Base-by-base conservation (phyloP, 2,329 filamentous ascomycete genomes). In the Venturia nashicola region DNA sequence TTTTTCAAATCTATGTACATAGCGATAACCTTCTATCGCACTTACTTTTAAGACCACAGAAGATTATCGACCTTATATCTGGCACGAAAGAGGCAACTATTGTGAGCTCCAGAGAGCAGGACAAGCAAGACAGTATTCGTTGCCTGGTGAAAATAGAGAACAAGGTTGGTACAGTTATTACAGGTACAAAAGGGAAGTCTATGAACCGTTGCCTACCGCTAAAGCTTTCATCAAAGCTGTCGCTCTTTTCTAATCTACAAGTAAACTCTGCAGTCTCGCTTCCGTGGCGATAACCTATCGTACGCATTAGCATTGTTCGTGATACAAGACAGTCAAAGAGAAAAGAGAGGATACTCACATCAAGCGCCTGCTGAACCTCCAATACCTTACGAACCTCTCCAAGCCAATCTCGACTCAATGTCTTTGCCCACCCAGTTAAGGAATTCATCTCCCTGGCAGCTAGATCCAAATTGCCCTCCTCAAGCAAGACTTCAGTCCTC, bases 361-460 rank as follows among this genome's bases (percentile, higher is more conserved):
- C 94, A 71, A 99, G 82, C 71, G 94, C 94, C 79, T 99, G 94
- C 77, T 90, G 87, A 68, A 97, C 94, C 79, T 99, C 94, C 71
- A 99, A 80, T 68, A 96, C 90, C 78, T 91, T 89, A 74, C 94
- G 86, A 67, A 91, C 89, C 80, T 99, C 94, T 62, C 82, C 83
- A 69, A 99, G 77, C 94, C 94, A 99, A 76, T 99, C 94, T 72
- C 89, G 86, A 76, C 90, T 95, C 72, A 99, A 78, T 48, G 92
- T 93, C 82, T 94, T 96, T 59, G 93, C 92, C 94, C 94, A 99
- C 34, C 94, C 94, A 66, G 88, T 83, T 59, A 99, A 80, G 1
- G 86, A 85, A 73, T 97, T 99, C 88, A 99, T 94, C 79, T 99
- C 94, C 68, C 94, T 83, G 16, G 94, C 92, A 2, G 94, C 94